phyloP scores from a whole-genome alignment of 768 basidiomycete species.

The Inosperma sp. region DNA sequence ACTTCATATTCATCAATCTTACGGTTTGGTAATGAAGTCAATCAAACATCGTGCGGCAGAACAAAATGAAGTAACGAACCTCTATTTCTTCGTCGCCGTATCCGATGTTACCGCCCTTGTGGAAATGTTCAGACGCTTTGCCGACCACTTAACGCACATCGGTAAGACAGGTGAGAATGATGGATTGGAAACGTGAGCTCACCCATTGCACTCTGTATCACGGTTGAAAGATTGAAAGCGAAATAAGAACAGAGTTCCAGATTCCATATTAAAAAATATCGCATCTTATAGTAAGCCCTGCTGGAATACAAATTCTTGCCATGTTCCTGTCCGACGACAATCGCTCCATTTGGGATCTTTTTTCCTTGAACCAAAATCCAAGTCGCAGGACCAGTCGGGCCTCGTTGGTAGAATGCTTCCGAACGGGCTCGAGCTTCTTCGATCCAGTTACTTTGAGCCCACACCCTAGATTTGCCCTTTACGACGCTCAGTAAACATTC shows the following conservation, averaged over 20 bases:
- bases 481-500: background rate
- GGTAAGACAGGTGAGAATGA: background rate
- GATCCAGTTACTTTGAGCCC: slow-evolving; percentile 53
- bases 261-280: slow-evolving; percentile 14
- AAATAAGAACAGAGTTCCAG: background rate
- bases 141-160: slow-evolving; percentile 48
- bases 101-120: slow-evolving; percentile 62
- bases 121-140: slow-evolving; percentile 54
- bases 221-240: slow-evolving; percentile 5
- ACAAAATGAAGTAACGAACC: too few species aligned
- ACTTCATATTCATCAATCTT: too few species aligned
- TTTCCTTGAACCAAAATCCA: slow-evolving; percentile 63
- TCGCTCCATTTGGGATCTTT: slow-evolving; percentile 53
- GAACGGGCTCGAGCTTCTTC: slow-evolving; percentile 54
- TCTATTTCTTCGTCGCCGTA: slow-evolving; percentile 55
- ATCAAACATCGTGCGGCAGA: too few species aligned
- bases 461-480: slow-evolving; percentile 47
- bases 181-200: slow-evolving; percentile 19
- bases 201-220: slow-evolving; percentile 52
- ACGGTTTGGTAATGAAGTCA: too few species aligned
- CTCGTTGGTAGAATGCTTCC: slow-evolving; percentile 40
- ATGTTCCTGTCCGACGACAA: slow-evolving; percentile 53
- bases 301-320: slow-evolving; percentile 52
- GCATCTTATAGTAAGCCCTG: slow-evolving; percentile 55
- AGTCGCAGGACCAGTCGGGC: slow-evolving; percentile 44